A percentile compares a stretch with the other conserved stretches of the same genome.
Conservation (phyloP, 2,329 filamentous ascomycete species). For the Colletotrichum sojae region DNA sequence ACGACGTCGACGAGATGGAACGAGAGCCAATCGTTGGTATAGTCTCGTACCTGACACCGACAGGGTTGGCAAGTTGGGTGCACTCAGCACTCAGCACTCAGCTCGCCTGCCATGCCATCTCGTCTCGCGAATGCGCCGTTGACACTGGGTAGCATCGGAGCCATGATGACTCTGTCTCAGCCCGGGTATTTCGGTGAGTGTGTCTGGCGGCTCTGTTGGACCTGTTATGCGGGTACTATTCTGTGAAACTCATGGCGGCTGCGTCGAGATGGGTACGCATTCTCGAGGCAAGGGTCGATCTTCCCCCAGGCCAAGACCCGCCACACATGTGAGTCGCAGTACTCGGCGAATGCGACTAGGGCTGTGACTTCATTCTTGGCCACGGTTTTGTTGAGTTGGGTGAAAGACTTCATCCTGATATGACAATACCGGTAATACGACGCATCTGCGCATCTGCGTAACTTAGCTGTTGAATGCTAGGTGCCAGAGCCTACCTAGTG, state of each 20-base stretch:
- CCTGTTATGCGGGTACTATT: not conserved
- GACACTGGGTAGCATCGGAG: not conserved
- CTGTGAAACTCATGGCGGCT: not conserved
- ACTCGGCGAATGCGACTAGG: not conserved
- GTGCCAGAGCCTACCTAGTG: no score
- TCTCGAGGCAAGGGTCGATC: not conserved
- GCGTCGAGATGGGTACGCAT: conserved; percentile 24
- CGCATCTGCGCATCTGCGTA: not conserved
- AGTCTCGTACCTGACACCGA: not conserved
- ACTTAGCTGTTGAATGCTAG: no score
- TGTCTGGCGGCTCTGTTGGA: not conserved
- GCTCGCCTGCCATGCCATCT: not conserved
- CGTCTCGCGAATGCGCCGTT: not conserved
- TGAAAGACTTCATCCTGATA: not conserved
- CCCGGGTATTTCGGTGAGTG: conserved; percentile 30
- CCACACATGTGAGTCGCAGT: conserved; percentile 2
- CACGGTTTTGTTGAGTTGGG: not conserved
- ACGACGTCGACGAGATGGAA: conserved; percentile 5
- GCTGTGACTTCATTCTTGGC: conserved; percentile 10
- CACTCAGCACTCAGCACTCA: not conserved
- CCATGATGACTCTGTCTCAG: conserved; percentile 30
- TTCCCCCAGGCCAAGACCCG: no score
- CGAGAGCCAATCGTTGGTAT: conserved; percentile 16
- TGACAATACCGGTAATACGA: not conserved
- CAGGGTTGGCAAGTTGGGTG: not conserved